These are phyloP conservation scores for Pseudopyricularia javanii DNA, from an alignment of 2,329 filamentous ascomycete species.

Conservation along the genomic window DNA sequence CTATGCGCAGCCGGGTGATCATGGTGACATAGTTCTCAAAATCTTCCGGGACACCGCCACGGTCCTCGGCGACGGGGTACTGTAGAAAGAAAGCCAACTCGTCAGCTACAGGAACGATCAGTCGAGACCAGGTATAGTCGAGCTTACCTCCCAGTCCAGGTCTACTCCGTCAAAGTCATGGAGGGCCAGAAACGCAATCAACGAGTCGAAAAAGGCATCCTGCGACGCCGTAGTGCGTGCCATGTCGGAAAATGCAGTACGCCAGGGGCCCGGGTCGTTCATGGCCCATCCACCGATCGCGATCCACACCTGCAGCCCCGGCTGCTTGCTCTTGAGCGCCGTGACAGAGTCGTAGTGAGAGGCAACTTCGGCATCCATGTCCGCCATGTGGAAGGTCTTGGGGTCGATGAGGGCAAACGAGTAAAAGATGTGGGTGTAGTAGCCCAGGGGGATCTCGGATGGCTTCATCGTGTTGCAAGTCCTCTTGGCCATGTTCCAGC, in stretches of 20 bases:
- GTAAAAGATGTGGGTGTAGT: constrained; percentile 20
- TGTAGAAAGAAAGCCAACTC: not conserved
- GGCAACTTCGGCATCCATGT: constrained; percentile 1
- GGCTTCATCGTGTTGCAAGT: constrained; percentile 8
- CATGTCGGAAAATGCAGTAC: constrained; percentile 16
- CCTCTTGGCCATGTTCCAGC: constrained; percentile 8
- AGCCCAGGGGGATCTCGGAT: constrained; percentile 12
- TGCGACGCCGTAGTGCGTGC: constrained; percentile 5
- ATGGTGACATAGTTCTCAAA: not conserved
- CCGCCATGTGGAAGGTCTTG: constrained; percentile 10
- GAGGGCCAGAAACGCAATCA: constrained; percentile 7
- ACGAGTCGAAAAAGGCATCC: constrained; percentile 8
- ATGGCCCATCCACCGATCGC: constrained; percentile 28
- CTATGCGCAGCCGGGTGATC: not conserved
- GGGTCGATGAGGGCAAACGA: constrained; percentile 23
- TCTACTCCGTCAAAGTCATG: constrained; percentile 7
- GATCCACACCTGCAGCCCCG: constrained; percentile 21
- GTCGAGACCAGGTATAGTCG: not conserved
- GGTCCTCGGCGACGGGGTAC: constrained; percentile 6
- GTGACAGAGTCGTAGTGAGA: constrained; percentile 16
- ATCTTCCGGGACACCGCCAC: not conserved
- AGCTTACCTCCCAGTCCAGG: constrained; percentile 6
- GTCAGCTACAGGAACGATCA: not conserved
- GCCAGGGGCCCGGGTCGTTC: constrained; percentile 18
- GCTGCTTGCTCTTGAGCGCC: constrained; percentile 14